These are phyloP conservation scores for Claviceps maximensis DNA, from an alignment of 2,329 filamentous ascomycete species.

Conservation along the genomic window DNA sequence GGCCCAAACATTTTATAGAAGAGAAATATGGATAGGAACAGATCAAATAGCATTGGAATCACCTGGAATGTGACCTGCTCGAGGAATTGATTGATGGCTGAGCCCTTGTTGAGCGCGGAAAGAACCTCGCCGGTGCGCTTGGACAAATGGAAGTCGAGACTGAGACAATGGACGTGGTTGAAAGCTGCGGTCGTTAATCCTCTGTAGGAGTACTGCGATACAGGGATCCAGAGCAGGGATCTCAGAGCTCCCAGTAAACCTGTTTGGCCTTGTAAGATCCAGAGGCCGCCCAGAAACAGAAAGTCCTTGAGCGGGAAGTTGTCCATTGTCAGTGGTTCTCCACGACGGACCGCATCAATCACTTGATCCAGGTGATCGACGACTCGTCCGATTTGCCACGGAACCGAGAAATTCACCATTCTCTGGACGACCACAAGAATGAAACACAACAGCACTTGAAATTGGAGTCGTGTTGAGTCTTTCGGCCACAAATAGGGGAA, in stretches of 20 bases:
- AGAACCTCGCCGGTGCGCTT: slow-evolving; percentile 95
- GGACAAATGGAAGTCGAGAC: slow-evolving; percentile 88
- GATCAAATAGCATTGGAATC: slow-evolving; percentile 84
- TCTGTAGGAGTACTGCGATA: slow-evolving; percentile 92
- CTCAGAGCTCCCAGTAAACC: slow-evolving; percentile 74
- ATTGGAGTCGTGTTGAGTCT: slow-evolving; percentile 58
- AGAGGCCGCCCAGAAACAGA: slow-evolving; percentile 44
- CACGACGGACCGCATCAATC: slow-evolving; percentile 33
- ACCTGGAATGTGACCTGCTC: slow-evolving; percentile 96
- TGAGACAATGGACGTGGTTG: slow-evolving; percentile 91
- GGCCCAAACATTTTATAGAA: slow-evolving; percentile 53
- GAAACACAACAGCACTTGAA: slow-evolving; percentile 74
- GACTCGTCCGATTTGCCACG: slow-evolving; percentile 65
- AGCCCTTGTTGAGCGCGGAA: slow-evolving; percentile 90
- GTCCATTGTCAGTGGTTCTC: slow-evolving; percentile 19
- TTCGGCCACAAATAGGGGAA: slow-evolving; percentile 95
- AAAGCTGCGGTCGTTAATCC: slow-evolving; percentile 90
- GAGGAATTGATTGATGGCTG: slow-evolving; percentile 89
- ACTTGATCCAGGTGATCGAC: slow-evolving; percentile 54
- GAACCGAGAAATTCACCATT: slow-evolving; percentile 74
- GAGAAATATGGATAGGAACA: slow-evolving; percentile 64
- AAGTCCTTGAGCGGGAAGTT: slow-evolving; percentile 24
- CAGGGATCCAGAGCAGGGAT: slow-evolving; percentile 85
- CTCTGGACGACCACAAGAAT: slow-evolving; percentile 67
- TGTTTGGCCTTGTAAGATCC: slow-evolving; percentile 80